Percentiles rank a stretch among this genome's conserved stretches.
These are phyloP conservation scores for Musa schizocarpa DNA, from an alignment of 176 grass and related monocot species.

Conservation along the genomic window DNA sequence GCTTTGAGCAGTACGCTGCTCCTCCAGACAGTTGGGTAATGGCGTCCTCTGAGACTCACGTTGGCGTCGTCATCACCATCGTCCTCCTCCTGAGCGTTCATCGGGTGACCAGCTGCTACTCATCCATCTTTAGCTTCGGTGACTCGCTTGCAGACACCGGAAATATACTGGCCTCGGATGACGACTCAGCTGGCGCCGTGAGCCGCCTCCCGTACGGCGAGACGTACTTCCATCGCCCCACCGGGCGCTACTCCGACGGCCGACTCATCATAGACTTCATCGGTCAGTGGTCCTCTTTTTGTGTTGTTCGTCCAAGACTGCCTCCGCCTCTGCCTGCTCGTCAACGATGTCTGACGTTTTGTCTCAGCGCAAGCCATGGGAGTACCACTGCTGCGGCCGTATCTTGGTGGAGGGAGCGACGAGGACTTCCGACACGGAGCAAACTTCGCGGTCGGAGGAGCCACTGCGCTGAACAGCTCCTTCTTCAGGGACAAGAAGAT, in stretches of 20 bases:
- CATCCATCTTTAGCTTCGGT: conserved; percentile 54
- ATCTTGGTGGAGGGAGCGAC: conserved; percentile 30
- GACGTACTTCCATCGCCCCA: conserved; percentile 70
- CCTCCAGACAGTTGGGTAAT: background rate
- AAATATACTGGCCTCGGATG: conserved; percentile 42
- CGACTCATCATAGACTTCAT: conserved; percentile 66
- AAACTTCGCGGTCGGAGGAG: conserved; percentile 74
- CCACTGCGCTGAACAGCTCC: conserved; percentile 46
- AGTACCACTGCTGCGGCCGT: conserved; percentile 38
- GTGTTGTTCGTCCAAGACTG: background rate
- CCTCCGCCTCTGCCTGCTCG: too few relatives aligned
- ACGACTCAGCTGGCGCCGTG: conserved; percentile 22
- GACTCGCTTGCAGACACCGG: conserved; percentile 68
- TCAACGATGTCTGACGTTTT: background rate
- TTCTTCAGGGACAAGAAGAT: conserved; percentile 44
- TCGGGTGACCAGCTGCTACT: conserved; percentile 24
- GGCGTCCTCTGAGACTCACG: background rate
- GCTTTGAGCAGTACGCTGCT: too few relatives aligned
- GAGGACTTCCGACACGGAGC: conserved; percentile 48
- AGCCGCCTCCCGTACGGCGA: conserved; percentile 44
- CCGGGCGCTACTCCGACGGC: conserved; percentile 65
- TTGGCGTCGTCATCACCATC: background rate
- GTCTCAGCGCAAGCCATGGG: conserved; percentile 41
- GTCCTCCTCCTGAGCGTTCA: background rate
- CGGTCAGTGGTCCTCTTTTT: conserved; percentile 7